Evolutionary conservation across 2,329 filamentous ascomycete species (phyloP).

Genomic region (Neurospora sp.): DNA sequence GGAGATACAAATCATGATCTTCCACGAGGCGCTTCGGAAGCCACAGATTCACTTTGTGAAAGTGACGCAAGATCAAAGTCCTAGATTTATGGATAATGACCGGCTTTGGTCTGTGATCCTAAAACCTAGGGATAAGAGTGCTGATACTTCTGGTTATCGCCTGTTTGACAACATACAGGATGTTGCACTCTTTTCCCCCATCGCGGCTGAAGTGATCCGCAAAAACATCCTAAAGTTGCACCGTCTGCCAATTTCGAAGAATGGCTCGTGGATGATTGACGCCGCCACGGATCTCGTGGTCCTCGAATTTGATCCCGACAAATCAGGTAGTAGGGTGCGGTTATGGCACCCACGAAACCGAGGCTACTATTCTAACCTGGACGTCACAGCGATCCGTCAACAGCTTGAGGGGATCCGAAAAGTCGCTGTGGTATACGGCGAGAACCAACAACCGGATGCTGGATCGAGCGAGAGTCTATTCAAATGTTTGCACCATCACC

Average conservation of each 20-base stretch:
- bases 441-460: neutral
- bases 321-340: neutral
- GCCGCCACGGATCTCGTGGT: slow-evolving; percentile 12
- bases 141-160: slow-evolving; percentile 7
- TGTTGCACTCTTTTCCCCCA: neutral
- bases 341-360: neutral
- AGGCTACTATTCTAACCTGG: too few species aligned
- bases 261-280: neutral
- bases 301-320: slow-evolving; percentile 9
- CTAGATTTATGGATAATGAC: too few species aligned
- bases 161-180: neutral
- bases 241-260: neutral
- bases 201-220: neutral
- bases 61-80: too few species aligned
- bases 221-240: neutral
- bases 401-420: neutral
- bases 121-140: neutral
- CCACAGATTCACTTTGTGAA: slow-evolving; percentile 11
- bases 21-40: slow-evolving; percentile 9
- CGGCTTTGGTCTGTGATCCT: too few species aligned
- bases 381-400: neutral
- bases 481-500: neutral
- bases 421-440: neutral
- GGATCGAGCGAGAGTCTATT: neutral
- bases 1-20: slow-evolving; percentile 15